Evolutionary conservation across 176 grass and related monocot species (phyloP).

Genomic region (Carex littledalei): DNA sequence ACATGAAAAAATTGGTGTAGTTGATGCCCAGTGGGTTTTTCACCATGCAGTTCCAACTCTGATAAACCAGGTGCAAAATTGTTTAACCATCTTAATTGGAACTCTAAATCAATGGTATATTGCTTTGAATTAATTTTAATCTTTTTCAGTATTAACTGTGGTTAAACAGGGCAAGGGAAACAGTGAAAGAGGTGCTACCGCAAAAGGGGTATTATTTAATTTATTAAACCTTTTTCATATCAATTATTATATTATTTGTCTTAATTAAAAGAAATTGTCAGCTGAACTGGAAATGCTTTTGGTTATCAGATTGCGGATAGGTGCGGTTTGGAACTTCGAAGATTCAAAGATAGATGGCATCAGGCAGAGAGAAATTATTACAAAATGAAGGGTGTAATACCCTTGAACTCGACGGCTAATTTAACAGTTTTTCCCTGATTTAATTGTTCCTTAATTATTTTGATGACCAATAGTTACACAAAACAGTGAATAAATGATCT

Average conservation of each 20-base stretch:
- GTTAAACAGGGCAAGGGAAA: conserved; percentile 1
- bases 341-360: conserved; percentile 7
- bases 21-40: conserved; percentile 24
- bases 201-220: neutral
- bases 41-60: conserved; percentile 19
- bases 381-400: conserved; percentile 16
- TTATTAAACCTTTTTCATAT: neutral
- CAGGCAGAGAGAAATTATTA: conserved; percentile 18
- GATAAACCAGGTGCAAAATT: conserved; percentile 6
- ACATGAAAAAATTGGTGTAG: conserved; percentile 6
- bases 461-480: neutral
- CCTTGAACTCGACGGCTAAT: neutral
- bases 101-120: neutral
- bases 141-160: neutral
- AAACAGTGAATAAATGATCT: neutral
- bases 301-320: conserved; percentile 2
- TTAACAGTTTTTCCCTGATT: conserved; percentile 4
- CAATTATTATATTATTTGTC: neutral
- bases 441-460: neutral
- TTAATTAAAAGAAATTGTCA: neutral
- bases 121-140: neutral
- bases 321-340: conserved; percentile 4
- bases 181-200: neutral
- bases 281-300: neutral
- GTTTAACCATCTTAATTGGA: neutral